Evolutionary conservation across 352 stramenopile genomes (phyloP).

Genomic region (Phytophthora multivora): DNA sequence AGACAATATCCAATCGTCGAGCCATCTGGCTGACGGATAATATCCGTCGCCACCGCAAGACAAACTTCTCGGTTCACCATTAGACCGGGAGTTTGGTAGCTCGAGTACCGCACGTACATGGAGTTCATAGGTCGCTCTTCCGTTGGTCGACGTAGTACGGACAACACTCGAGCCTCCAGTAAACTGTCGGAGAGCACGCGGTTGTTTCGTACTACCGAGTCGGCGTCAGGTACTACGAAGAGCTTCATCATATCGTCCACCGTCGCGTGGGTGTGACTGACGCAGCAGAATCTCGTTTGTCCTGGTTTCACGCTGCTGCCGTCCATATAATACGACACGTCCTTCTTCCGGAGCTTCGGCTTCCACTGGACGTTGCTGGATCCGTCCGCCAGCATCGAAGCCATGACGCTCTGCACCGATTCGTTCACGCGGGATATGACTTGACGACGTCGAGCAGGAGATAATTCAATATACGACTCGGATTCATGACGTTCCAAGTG

Average conservation of each 20-base stretch:
- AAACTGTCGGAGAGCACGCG: conserved; percentile 55
- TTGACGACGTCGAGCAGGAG: conserved; percentile 26
- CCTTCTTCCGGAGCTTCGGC: conserved; percentile 47
- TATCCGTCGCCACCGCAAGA: conserved; percentile 39
- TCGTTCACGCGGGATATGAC: conserved; percentile 28
- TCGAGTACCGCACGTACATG: conserved; percentile 41
- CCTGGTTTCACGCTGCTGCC: conserved; percentile 37
- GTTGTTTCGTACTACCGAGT: conserved; percentile 45
- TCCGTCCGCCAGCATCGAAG: conserved; percentile 47
- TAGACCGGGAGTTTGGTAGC: conserved; percentile 38
- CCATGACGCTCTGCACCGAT: conserved; percentile 49
- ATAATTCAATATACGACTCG: conserved; percentile 22
- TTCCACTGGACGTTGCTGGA: conserved; percentile 45
- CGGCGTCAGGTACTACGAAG: conserved; percentile 46
- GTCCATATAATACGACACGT: conserved; percentile 60
- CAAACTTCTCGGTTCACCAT: conserved; percentile 48
- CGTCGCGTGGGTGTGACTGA: conserved; percentile 39
- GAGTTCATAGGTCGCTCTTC: conserved; percentile 41
- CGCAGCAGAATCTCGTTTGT: conserved; percentile 64
- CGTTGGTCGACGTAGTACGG: conserved; percentile 43
- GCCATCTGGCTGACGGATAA: conserved; percentile 40
- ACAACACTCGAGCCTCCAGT: conserved; percentile 47
- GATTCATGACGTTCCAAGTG: conserved; percentile 1
- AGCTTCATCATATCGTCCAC: conserved; percentile 57
- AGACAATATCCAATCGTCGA: conserved; percentile 65